Conservation (phyloP, 129 eudicot species). For the Calendula officinalis region DNA sequence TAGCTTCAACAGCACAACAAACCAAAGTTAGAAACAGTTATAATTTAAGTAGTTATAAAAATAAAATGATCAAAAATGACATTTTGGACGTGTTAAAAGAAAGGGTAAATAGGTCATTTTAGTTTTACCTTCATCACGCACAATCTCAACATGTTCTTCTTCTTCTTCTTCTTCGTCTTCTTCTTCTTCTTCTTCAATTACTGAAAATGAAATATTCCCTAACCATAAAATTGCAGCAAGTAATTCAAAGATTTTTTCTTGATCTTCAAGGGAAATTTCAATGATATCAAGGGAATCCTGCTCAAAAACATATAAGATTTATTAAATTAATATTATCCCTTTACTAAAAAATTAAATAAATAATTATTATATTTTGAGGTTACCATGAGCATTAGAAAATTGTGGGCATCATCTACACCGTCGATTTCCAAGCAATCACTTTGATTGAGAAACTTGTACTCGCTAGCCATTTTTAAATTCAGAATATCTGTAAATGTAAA, state of each 20-base stretch:
- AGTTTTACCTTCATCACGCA: slow-evolving; percentile 70
- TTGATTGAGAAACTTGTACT: slow-evolving; percentile 77
- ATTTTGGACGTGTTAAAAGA: not conserved
- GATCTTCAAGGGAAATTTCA: slow-evolving; percentile 53
- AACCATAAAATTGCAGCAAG: slow-evolving; percentile 92
- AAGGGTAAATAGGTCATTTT: not conserved
- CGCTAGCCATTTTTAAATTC: slow-evolving; percentile 66
- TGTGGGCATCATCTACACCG: slow-evolving; percentile 68
- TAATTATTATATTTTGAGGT: slow-evolving; percentile 6
- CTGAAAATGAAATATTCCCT: slow-evolving; percentile 78
- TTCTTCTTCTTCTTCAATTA: slow-evolving; percentile 58
- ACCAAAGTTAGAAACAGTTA: not conserved
- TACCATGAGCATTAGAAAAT: slow-evolving; percentile 69
- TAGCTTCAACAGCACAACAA: slow-evolving; percentile 53
- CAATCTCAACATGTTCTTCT: slow-evolving; percentile 63
- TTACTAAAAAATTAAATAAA: not conserved
- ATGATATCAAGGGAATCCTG: slow-evolving; percentile 69
- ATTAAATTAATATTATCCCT: slow-evolving; percentile 9
- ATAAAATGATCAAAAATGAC: not conserved
- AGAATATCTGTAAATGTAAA: slow-evolving; percentile 52
- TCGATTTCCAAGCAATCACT: slow-evolving; percentile 70
- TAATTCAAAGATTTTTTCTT: slow-evolving; percentile 67
- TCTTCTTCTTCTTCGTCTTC: slow-evolving; percentile 76
- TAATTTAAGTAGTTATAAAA: not conserved
- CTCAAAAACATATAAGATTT: slow-evolving; percentile 12